phyloP scores from a whole-genome alignment of 2,329 filamentous ascomycete species.

The Claviceps sp. region DNA sequence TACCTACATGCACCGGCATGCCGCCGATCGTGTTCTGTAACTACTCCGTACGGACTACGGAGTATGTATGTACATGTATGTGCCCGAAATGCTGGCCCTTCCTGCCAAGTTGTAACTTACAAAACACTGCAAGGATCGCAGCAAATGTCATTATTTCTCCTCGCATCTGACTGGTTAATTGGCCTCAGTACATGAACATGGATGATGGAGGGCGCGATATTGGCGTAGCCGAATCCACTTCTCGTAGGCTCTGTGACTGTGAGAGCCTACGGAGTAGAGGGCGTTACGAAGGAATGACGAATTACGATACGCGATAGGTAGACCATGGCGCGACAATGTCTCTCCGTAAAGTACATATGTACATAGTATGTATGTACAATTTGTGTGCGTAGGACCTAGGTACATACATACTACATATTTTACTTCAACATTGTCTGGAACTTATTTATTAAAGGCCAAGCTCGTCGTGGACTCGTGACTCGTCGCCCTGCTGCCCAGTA shows the following conservation, averaged over 20 bases:
- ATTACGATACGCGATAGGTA: background rate
- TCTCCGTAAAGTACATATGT: too few relatives aligned
- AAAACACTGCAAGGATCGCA: conserved; percentile 2
- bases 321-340: background rate
- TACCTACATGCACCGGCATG: too few relatives aligned
- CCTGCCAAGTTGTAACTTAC: too few relatives aligned
- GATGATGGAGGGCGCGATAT: background rate
- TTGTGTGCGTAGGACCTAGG: too few relatives aligned
- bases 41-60: too few relatives aligned
- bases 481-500: background rate
- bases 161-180: conserved; percentile 5
- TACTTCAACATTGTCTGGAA: background rate
- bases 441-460: background rate
- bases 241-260: background rate
- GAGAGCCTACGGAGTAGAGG: background rate
- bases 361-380: too few relatives aligned
- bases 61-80: too few relatives aligned
- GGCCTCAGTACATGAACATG: background rate
- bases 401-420: background rate
- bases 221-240: background rate
- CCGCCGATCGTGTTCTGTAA: too few relatives aligned
- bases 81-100: too few relatives aligned
- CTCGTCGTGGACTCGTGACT: background rate
- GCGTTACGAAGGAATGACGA: conserved; percentile 2
- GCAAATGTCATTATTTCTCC: background rate